phyloP scores from a whole-genome alignment of 805 yeast genomes.

The Metschnikowia dekortorum region DNA sequence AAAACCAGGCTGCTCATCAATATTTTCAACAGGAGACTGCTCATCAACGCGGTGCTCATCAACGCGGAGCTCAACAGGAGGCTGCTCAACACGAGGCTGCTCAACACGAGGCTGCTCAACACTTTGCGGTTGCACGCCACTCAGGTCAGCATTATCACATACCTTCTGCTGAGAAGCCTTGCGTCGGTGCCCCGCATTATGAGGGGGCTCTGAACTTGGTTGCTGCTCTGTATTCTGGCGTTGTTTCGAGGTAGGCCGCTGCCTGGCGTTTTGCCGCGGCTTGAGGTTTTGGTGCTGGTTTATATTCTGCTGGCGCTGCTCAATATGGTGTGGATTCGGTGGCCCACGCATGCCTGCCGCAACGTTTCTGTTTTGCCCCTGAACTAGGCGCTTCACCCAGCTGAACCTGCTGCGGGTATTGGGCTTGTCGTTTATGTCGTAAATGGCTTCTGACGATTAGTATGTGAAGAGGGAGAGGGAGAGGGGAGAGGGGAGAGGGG shows the following conservation, averaged over 20 bases:
- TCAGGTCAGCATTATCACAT: too few species aligned
- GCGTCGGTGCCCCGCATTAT: too few species aligned
- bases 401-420: conserved; percentile 31
- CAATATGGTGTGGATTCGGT: conserved; percentile 4
- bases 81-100: too few species aligned
- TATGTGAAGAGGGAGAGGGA: background rate
- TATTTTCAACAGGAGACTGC: too few species aligned
- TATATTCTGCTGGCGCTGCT: background rate
- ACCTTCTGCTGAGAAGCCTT: too few species aligned
- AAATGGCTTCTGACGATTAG: conserved; percentile 6
- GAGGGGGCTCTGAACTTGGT: too few species aligned
- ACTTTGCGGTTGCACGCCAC: too few species aligned
- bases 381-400: conserved; percentile 40
- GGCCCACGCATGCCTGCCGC: conserved; percentile 10
- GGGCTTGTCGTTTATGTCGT: conserved; percentile 21
- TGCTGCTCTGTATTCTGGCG: background rate
- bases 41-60: too few species aligned
- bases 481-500: background rate
- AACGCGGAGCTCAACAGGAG: too few species aligned
- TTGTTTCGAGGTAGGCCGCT: background rate
- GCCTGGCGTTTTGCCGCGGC: background rate
- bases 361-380: conserved; percentile 25
- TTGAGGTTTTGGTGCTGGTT: background rate
- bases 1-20: too few species aligned
- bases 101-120: too few species aligned